Conservation (phyloP, 257 asterid genomes). For the Fraxinus anomala region DNA sequence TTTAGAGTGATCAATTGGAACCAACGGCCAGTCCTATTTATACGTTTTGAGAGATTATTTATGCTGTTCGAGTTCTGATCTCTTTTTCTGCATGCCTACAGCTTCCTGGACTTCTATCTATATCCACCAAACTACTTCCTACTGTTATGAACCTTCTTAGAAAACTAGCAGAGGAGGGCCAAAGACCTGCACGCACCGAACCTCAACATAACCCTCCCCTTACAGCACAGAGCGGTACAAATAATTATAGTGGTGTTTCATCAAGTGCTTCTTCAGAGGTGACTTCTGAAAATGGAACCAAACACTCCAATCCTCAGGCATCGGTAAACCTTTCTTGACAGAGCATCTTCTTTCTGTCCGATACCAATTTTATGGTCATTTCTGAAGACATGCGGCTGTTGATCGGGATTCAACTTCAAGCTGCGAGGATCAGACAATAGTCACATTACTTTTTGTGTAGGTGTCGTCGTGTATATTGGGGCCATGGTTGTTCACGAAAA, state of each 20-base stretch:
- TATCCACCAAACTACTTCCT: conserved; percentile 85
- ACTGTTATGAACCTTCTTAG: conserved; percentile 68
- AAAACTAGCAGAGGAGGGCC: conserved; percentile 73
- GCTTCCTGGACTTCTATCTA: conserved; percentile 79
- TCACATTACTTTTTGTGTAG: conserved; percentile 34
- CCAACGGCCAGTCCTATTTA: not conserved
- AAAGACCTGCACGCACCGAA: conserved; percentile 30
- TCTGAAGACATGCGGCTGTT: conserved; percentile 18
- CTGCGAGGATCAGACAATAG: conserved; percentile 26
- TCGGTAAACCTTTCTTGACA: conserved; percentile 27
- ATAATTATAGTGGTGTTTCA: conserved; percentile 31
- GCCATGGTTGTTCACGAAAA: conserved; percentile 12
- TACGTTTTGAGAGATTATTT: not conserved
- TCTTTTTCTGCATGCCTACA: conserved; percentile 31
- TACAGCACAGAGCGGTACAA: conserved; percentile 37
- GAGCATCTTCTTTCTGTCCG: conserved; percentile 22
- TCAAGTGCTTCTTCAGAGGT: conserved; percentile 65
- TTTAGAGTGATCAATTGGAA: not conserved
- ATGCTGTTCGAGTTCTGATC: not conserved
- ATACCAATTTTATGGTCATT: conserved; percentile 19
- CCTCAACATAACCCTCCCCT: conserved; percentile 45
- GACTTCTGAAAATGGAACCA: conserved; percentile 51
- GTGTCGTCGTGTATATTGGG: conserved; percentile 32
- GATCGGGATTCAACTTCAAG: not conserved
- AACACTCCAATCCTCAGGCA: conserved; percentile 44